Percentiles rank a stretch among this genome's conserved stretches.
phyloP scores from a whole-genome alignment of 352 stramenopile genomes.

The Paralagenidium karlingii region DNA sequence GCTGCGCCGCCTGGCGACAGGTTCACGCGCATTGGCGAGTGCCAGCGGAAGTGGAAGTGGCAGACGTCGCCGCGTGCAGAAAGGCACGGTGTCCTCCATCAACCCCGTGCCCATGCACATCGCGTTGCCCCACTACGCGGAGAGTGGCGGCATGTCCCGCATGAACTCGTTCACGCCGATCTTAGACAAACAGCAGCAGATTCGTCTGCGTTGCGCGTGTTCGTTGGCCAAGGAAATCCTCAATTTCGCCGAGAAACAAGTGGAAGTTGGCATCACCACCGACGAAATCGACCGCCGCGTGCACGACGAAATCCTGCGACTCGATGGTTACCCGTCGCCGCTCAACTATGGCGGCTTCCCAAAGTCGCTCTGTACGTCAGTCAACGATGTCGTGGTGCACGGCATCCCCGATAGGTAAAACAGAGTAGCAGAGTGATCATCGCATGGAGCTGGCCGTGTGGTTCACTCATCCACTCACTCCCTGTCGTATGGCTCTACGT shows the following conservation, averaged over 20 bases:
- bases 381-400: constrained; percentile 97
- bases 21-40: too few relatives aligned
- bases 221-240: constrained; percentile 67
- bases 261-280: constrained; percentile 79
- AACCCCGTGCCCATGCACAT: constrained; percentile 41
- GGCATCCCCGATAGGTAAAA: constrained; percentile 89
- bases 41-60: too few relatives aligned
- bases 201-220: constrained; percentile 51
- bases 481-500: not conserved
- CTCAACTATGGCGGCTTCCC: constrained; percentile 91
- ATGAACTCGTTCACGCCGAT: constrained; percentile 70
- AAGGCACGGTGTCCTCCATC: constrained; percentile 29
- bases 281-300: constrained; percentile 91
- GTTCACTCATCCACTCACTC: not conserved
- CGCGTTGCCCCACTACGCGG: constrained; percentile 43
- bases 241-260: constrained; percentile 54
- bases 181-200: constrained; percentile 48
- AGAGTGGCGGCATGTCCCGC: constrained; percentile 43
- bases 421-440: not conserved
- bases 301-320: constrained; percentile 83
- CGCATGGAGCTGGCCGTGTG: not conserved
- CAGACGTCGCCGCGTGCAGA: constrained; percentile 26
- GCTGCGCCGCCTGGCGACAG: too few relatives aligned
- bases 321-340: constrained; percentile 81
- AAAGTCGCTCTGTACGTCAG: constrained; percentile 91